These are phyloP conservation scores for Leishmania lainsoni DNA, from an alignment of 208 protist genomes.

Conservation along the genomic window DNA sequence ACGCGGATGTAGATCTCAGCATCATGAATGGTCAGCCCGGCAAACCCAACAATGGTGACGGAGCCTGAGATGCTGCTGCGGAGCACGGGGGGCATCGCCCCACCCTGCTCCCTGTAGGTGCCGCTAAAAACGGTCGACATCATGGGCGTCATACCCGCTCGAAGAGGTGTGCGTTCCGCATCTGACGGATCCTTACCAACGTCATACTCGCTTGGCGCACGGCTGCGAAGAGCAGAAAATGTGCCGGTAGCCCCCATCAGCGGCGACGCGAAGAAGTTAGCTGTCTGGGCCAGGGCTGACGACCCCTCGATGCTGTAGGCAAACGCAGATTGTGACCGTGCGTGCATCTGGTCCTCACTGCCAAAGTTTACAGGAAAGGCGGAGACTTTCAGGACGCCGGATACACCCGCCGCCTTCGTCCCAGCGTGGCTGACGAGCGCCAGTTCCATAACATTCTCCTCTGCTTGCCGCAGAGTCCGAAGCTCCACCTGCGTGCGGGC, in stretches of 20 bases:
- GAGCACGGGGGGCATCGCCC: neutral
- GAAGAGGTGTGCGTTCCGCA: neutral
- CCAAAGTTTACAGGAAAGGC: slow-evolving; percentile 53
- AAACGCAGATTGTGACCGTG: slow-evolving; percentile 21
- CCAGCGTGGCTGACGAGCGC: slow-evolving; percentile 52
- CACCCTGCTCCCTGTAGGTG: neutral
- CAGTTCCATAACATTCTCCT: slow-evolving; percentile 44
- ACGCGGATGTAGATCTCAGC: slow-evolving; percentile 46
- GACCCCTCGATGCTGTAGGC: slow-evolving; percentile 24
- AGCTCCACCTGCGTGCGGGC: slow-evolving; percentile 63
- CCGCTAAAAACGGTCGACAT: neutral
- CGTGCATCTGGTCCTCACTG: neutral
- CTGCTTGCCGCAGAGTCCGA: slow-evolving; percentile 26
- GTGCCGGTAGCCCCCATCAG: neutral
- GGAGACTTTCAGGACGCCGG: slow-evolving; percentile 51
- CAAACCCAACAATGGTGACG: slow-evolving; percentile 41
- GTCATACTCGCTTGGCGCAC: neutral
- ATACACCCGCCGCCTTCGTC: slow-evolving; percentile 42
- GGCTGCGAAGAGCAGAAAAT: neutral
- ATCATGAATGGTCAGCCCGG: slow-evolving; percentile 24
- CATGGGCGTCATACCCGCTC: neutral
- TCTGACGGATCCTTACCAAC: neutral
- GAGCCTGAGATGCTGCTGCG: slow-evolving; percentile 17
- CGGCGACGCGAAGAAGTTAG: slow-evolving; percentile 12
- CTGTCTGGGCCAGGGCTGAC: slow-evolving; percentile 14